A percentile compares a stretch with the other conserved stretches of the same genome.
phyloP scores from a whole-genome alignment of 306 rosid species.

The Malus sieversii region DNA sequence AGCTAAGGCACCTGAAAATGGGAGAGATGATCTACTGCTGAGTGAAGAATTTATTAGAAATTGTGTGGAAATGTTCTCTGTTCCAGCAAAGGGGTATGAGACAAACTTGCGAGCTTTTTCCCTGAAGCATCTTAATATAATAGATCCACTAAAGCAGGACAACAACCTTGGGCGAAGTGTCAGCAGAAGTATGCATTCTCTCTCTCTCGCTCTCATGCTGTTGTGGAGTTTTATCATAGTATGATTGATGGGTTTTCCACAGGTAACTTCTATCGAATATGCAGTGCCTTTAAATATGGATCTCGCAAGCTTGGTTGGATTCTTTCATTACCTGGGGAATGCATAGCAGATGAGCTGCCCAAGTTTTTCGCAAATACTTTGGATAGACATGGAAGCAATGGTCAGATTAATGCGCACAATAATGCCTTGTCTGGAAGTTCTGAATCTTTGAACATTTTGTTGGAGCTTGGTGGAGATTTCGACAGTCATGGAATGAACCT shows the following conservation, averaged over 20 bases:
- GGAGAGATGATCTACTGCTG: conserved; percentile 44
- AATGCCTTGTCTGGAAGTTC: conserved; percentile 20
- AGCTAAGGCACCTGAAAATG: conserved; percentile 66
- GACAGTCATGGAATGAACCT: conserved; percentile 50
- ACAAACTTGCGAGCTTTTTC: conserved; percentile 47
- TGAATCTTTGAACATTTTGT: conserved; percentile 39
- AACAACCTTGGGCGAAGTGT: conserved; percentile 98
- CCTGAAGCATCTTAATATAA: conserved; percentile 71
- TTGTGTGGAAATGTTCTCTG: conserved; percentile 61
- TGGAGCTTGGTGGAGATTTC: conserved; percentile 73
- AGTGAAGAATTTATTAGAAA: conserved; percentile 61
- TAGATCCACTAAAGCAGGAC: conserved; percentile 85
- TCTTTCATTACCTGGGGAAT: conserved; percentile 54
- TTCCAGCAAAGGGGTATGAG: conserved; percentile 53
- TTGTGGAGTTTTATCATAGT: neutral
- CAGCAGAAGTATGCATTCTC: conserved; percentile 47
- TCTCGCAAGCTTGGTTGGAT: conserved; percentile 80
- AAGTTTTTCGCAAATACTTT: conserved; percentile 57
- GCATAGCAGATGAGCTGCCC: conserved; percentile 52
- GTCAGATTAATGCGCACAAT: conserved; percentile 26
- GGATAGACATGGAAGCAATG: conserved; percentile 52
- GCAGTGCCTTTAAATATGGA: conserved; percentile 83
- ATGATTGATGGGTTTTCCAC: conserved; percentile 27
- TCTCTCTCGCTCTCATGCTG: neutral
- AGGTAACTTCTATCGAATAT: conserved; percentile 79